Evolutionary conservation across 768 basidiomycete species (phyloP).

Genomic region (Tylopilus sp.): DNA sequence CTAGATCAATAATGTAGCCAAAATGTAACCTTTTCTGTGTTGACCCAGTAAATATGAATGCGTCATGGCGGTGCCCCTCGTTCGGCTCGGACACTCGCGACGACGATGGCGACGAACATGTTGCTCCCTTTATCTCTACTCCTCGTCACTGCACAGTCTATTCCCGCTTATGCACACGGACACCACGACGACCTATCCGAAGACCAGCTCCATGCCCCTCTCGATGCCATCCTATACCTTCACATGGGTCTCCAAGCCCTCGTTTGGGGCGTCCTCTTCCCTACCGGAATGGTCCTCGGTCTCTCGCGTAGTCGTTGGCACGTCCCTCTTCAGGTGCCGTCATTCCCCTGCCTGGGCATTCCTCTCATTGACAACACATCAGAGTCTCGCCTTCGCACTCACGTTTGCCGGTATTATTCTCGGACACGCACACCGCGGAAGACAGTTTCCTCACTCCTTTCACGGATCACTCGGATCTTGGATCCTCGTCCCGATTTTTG

Average conservation of each 20-base stretch:
- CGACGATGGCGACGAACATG: background rate
- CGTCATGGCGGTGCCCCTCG: too few relatives aligned
- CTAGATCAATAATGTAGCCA: too few relatives aligned
- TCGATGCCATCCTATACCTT: constrained; percentile 77
- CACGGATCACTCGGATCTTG: constrained; percentile 64
- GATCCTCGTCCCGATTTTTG: constrained; percentile 55
- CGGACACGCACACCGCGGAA: constrained; percentile 83
- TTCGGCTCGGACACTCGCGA: too few relatives aligned
- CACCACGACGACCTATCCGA: constrained; percentile 62
- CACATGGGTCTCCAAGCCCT: constrained; percentile 76
- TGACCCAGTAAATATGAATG: background rate
- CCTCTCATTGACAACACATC: background rate
- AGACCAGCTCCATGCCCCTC: constrained; percentile 58
- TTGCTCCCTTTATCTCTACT: constrained; percentile 8
- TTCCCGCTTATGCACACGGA: constrained; percentile 42
- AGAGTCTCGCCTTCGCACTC: constrained; percentile 67
- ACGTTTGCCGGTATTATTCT: constrained; percentile 73
- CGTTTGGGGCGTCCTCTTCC: constrained; percentile 87
- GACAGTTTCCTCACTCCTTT: constrained; percentile 67
- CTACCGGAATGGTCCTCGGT: constrained; percentile 76
- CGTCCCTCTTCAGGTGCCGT: constrained; percentile 71
- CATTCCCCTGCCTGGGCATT: background rate
- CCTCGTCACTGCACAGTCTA: constrained; percentile 4
- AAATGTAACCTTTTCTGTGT: too few relatives aligned
- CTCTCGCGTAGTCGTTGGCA: constrained; percentile 84